Evolutionary conservation across 306 rosid species (phyloP), one percentile per base, ranked within the genome.

Genomic region (Lathyrus oleraceus): DNA sequence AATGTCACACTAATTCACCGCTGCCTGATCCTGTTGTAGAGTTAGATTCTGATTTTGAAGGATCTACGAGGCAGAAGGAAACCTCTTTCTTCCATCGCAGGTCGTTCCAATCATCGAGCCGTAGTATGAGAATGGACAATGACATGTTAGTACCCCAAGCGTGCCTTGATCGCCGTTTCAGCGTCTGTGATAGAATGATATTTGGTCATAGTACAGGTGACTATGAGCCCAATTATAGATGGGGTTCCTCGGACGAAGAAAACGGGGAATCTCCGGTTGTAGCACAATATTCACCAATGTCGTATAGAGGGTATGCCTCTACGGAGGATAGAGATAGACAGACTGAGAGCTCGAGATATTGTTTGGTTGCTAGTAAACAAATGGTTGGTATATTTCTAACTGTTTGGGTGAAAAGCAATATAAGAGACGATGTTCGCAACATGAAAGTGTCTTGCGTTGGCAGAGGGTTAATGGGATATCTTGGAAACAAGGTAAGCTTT

Each of bases 381-480:
- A 95, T 95, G 99, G 99, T 95, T 56, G 99, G 99, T 27, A 89
- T 95, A 73, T 91, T 91, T 72, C 79, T 95, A 11, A 87, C 96
- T 3, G 83, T 95, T 47, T 95, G 99, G 99, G 92, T 95, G 69
- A 91, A 85, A 76, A 86, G 88, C 42, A 90, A 95, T 75, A 80
- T 88, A 36, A 83, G 92, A 74, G 95, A 85, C 61, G 84, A 87
- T 72, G 87, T 95, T 75, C 88, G 70, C 72, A 85, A 87, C 77
- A 62, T 95, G 96, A 89, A 88, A 76, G 97, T 95, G 61, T 95
- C 99, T 75, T 94, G 99, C 45, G 96, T 94, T 70, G 97, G 99
- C 60, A 84, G 99, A 79, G 99, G 99, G 73, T 82, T 95, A 64
- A 95, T 95, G 99, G 99, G 99, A 53, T 95, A 91, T 79, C 97